These are phyloP conservation scores for Cryphonectria radicalis DNA, from an alignment of 2,329 filamentous ascomycete species.

Conservation along the genomic window DNA sequence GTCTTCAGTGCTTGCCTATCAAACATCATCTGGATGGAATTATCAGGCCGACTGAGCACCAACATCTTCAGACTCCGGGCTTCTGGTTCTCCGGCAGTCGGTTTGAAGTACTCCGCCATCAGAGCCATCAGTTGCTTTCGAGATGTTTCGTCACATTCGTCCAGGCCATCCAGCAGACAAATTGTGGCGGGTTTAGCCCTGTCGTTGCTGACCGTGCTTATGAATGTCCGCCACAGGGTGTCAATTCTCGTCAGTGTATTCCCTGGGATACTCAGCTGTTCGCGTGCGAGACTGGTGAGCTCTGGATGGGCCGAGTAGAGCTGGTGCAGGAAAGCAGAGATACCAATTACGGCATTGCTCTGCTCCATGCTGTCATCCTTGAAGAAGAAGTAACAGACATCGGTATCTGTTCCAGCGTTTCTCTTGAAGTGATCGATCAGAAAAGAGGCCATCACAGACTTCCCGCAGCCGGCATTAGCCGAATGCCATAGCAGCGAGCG, in stretches of 20 bases:
- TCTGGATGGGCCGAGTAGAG: slow-evolving; percentile 17
- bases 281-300: not conserved
- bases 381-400: slow-evolving; percentile 31
- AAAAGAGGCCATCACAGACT: slow-evolving; percentile 28
- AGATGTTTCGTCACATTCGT: slow-evolving; percentile 29
- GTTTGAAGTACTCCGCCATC: slow-evolving; percentile 23
- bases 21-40: not conserved
- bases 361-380: slow-evolving; percentile 29
- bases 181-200: slow-evolving; percentile 16
- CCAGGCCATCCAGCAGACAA: slow-evolving; percentile 31
- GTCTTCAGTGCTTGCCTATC: not conserved
- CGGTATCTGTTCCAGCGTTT: not conserved
- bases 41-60: not conserved
- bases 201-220: not conserved
- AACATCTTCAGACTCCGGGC: not conserved
- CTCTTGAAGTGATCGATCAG: slow-evolving; percentile 24
- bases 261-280: not conserved
- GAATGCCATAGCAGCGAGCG: not conserved
- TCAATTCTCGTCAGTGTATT: not conserved
- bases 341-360: slow-evolving; percentile 15
- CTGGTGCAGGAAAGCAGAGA: slow-evolving; percentile 23
- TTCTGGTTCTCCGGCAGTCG: not conserved
- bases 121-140: slow-evolving; percentile 20
- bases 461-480: slow-evolving; percentile 27
- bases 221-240: not conserved